Base-by-base conservation (phyloP, 129 eudicot genomes). In the Ambrosia trifida region DNA sequence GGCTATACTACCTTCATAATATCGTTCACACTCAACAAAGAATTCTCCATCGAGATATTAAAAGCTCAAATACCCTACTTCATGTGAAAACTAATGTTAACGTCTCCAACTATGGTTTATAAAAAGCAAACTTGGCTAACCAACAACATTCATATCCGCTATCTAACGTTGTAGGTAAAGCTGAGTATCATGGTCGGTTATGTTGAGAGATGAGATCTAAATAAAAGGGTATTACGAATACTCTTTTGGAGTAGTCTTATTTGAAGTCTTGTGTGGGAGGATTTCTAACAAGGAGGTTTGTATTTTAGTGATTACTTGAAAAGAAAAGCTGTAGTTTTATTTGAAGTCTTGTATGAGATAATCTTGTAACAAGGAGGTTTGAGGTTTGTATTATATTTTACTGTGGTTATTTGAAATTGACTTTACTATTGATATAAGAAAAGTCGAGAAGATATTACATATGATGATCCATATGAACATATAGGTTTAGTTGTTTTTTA, bases 1-100 rank as follows among this genome's bases (percentile, higher is more conserved):
- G 24, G 63, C 63, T 57, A 57, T 30, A 57, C 64, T 31, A 59
- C 41, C 18, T 59, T 59, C 64, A 31, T 59, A 59, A 59, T 30
- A 11, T 30, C 4, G 10, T 30, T 6, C 5, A 30, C 11, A 30
- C 43, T 6, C 35, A 30, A 30, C 19, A 59, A 59, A 59, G 64
- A 59, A 19, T 31, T 59, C 41, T 59, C 41, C 64, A 59, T 59
- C 64, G 64, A 59, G 64, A 59, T 18, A 30, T 59, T 30, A 31
- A 59, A 31, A 59, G 64, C 64, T 59, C 64, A 31, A 31, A 30
- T 6, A 2, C 6, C 19, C 19, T 2, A 11, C 33, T 31, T 11
- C 16, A 57, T 57, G 1, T 24, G 38, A 28, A 57, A 24, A 11
- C n/a, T 8, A 57, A 10, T 57, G 63, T 35, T 57, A 57, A 57